phyloP scores from a whole-genome alignment of 768 basidiomycete species.

The Tulasnella sp. region DNA sequence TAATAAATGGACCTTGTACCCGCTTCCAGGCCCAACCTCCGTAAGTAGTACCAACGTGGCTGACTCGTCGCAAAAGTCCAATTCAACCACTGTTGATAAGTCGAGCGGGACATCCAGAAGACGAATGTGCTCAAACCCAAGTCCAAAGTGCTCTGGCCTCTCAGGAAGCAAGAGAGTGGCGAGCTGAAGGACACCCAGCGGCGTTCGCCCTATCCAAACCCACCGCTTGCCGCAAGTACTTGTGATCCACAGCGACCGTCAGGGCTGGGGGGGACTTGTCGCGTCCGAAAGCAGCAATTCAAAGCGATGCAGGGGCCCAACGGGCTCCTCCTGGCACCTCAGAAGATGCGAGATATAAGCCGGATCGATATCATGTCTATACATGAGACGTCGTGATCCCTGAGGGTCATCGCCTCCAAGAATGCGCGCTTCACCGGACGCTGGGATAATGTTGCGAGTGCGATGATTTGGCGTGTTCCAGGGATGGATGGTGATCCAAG shows the following conservation, averaged over 20 bases:
- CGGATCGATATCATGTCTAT: not conserved
- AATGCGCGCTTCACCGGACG: not conserved
- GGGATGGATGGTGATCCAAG: not conserved
- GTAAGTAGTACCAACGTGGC: not conserved
- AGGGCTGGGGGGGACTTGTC: not conserved
- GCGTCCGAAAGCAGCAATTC: not conserved
- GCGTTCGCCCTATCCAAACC: not conserved
- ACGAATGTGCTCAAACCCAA: not conserved
- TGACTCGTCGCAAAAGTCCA: not conserved
- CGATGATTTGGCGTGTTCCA: slow-evolving; percentile 3
- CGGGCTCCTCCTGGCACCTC: not conserved
- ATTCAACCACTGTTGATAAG: not conserved
- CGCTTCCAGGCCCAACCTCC: not conserved
- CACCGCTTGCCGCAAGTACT: not conserved
- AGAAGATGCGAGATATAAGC: not conserved
- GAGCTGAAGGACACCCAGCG: not conserved
- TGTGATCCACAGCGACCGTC: not conserved
- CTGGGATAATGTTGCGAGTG: not conserved
- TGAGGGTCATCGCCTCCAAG: not conserved
- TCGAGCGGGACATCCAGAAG: not conserved
- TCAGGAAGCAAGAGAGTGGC: not conserved
- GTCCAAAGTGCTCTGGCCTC: not conserved
- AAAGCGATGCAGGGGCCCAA: not conserved
- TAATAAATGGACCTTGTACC: not conserved
- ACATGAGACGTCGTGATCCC: not conserved